Percentiles rank a stretch among this genome's conserved stretches.
Conservation (phyloP, 108 stramenopile species). For the Stephanodiscus minutulus region DNA sequence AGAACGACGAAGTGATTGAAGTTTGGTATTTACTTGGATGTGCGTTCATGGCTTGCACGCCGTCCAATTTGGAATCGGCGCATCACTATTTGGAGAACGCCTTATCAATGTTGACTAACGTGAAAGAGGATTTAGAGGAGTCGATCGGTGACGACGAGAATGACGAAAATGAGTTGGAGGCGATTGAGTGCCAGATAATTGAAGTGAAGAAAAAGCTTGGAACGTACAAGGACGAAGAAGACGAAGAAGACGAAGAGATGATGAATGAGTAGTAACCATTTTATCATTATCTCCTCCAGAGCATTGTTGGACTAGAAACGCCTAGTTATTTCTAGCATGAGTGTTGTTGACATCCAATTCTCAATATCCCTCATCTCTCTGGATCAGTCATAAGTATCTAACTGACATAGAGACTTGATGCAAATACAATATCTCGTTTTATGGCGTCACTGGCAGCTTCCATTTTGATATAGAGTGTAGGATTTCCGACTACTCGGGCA, state of each 20-base stretch:
- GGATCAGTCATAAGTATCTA: constrained; percentile 24
- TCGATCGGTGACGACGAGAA: constrained; percentile 51
- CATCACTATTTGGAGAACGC: constrained; percentile 69
- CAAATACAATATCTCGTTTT: constrained; percentile 98
- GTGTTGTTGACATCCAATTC: too few species aligned
- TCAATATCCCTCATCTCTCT: not conserved
- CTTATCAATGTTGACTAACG: constrained; percentile 68
- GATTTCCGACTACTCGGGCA: constrained; percentile 95
- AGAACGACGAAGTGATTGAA: constrained; percentile 90
- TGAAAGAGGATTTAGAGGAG: constrained; percentile 63
- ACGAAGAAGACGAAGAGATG: constrained; percentile 38
- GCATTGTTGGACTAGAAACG: not conserved
- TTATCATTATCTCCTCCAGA: not conserved
- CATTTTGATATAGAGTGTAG: constrained; percentile 94
- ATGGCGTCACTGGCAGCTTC: constrained; percentile 92
- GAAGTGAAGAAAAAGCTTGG: constrained; percentile 55
- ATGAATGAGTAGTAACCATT: constrained; percentile 14
- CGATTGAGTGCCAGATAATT: constrained; percentile 53
- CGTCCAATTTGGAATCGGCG: constrained; percentile 59
- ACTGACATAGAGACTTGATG: constrained; percentile 93
- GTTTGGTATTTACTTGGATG: constrained; percentile 85
- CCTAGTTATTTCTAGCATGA: not conserved
- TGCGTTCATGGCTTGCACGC: constrained; percentile 64
- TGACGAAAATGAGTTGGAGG: constrained; percentile 55
- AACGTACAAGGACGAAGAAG: constrained; percentile 10